These are phyloP conservation scores for Tephrocybe sp. DNA, from an alignment of 768 basidiomycete genomes.

Conservation along the genomic window DNA sequence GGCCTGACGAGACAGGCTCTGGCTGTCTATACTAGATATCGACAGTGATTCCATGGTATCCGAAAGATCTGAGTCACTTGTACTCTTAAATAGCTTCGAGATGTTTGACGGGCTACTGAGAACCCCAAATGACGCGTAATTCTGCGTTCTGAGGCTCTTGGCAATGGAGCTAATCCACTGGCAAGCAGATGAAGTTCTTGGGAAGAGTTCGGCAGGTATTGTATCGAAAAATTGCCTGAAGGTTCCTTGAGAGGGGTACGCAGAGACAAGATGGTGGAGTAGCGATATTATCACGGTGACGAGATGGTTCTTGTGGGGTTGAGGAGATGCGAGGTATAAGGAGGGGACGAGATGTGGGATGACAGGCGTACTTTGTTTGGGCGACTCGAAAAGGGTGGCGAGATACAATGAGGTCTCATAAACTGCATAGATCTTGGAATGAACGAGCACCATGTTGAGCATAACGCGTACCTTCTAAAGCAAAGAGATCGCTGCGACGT, in stretches of 20 bases:
- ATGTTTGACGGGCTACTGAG: constrained; percentile 34
- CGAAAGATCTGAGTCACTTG: constrained; percentile 1
- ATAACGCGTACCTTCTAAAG: constrained; percentile 58
- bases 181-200: constrained; percentile 30
- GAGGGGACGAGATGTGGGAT: constrained; percentile 56
- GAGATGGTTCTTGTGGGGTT: constrained; percentile 22
- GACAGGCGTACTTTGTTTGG: constrained; percentile 60
- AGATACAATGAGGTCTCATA: constrained; percentile 75
- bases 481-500: constrained; percentile 55
- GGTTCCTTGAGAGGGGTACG: constrained; percentile 63
- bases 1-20: constrained; percentile 34
- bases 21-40: constrained; percentile 6
- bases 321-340: constrained; percentile 34
- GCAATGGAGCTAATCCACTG: constrained; percentile 56
- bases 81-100: constrained; percentile 17
- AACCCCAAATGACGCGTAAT: constrained; percentile 51
- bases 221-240: constrained; percentile 46
- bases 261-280: constrained; percentile 52
- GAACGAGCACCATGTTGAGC: neutral
- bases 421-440: constrained; percentile 35
- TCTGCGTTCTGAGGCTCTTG: constrained; percentile 46
- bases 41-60: constrained; percentile 14
- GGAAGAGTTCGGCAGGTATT: constrained; percentile 39
- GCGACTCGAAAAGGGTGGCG: constrained; percentile 58
- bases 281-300: constrained; percentile 46